Conservation (phyloP, 2,329 filamentous ascomycete species). For the Diaporthe sp. region DNA sequence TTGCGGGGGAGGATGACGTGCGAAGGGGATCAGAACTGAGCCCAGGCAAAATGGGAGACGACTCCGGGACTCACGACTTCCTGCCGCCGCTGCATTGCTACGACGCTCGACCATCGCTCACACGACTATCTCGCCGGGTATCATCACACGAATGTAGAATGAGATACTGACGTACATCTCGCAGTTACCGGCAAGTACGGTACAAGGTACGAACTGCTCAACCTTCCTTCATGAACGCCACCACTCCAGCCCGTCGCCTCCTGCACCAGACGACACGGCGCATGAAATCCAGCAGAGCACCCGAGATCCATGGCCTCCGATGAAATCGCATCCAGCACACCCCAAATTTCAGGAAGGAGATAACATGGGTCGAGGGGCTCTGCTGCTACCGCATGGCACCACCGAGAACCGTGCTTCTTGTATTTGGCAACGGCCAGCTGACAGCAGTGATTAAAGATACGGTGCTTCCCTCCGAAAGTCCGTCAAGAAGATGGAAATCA, state of each 20-base stretch:
- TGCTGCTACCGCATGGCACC: slow-evolving; percentile 17
- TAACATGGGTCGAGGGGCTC: not conserved
- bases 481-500: slow-evolving; percentile 99
- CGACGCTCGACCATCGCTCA: slow-evolving; percentile 9
- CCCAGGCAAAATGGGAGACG: not conserved
- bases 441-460: slow-evolving; percentile 71
- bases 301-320: not conserved
- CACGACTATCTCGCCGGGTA: not conserved
- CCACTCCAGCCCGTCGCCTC: not conserved
- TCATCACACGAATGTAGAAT: not conserved
- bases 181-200: slow-evolving; percentile 99
- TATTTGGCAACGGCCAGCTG: slow-evolving; percentile 33
- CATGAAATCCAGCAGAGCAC: not conserved
- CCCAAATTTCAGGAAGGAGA: no score
- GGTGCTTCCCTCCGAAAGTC: slow-evolving; percentile 99
- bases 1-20: slow-evolving; percentile 19
- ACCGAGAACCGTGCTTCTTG: not conserved
- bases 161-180: slow-evolving; percentile 52
- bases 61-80: not conserved
- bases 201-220: slow-evolving; percentile 77
- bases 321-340: not conserved
- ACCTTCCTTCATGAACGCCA: slow-evolving; percentile 36
- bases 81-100: slow-evolving; percentile 7
- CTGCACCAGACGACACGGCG: not conserved
- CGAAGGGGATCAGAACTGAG: not conserved